These are phyloP conservation scores for Boletus tylopilopsis DNA, from an alignment of 768 basidiomycete species.

Conservation along the genomic window DNA sequence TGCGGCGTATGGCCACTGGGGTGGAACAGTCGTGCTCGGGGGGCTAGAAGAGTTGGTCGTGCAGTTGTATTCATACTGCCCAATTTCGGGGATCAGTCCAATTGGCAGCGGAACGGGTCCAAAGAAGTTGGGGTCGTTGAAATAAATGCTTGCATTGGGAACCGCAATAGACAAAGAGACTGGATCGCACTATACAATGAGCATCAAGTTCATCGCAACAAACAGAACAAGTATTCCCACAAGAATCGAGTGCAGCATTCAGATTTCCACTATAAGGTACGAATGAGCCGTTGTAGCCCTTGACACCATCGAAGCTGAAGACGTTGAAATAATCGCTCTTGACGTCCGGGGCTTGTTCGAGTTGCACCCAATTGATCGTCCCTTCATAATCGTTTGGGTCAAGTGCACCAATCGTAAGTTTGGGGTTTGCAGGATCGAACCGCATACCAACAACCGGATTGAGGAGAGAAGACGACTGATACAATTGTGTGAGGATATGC, in stretches of 20 bases:
- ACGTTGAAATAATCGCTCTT: conserved; percentile 16
- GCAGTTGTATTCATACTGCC: conserved; percentile 16
- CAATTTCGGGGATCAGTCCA: not conserved
- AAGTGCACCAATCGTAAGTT: conserved; percentile 30
- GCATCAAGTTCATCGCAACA: not conserved
- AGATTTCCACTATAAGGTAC: conserved; percentile 15
- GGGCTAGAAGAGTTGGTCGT: not conserved
- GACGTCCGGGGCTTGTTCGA: conserved; percentile 17
- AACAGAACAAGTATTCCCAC: conserved; percentile 10
- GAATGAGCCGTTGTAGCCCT: conserved; percentile 28
- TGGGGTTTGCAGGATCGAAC: conserved; percentile 27
- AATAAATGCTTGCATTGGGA: conserved; percentile 18
- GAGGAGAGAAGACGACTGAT: conserved; percentile 23
- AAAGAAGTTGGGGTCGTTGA: conserved; percentile 13
- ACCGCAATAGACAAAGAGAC: conserved; percentile 15
- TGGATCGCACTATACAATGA: conserved; percentile 5
- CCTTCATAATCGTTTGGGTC: conserved; percentile 31
- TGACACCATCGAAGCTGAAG: conserved; percentile 26
- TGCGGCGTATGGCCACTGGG: conserved; percentile 20
- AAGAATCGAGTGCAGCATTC: conserved; percentile 23
- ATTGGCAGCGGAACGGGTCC: conserved; percentile 22
- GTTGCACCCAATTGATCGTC: conserved; percentile 28
- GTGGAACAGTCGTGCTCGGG: not conserved
- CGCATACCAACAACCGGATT: conserved; percentile 31
- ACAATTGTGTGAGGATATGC: conserved; percentile 18